A percentile compares a stretch with the other conserved stretches of the same genome.
Evolutionary conservation across 257 asterid genomes (phyloP).

Genomic region (Eucommia ulmoides): DNA sequence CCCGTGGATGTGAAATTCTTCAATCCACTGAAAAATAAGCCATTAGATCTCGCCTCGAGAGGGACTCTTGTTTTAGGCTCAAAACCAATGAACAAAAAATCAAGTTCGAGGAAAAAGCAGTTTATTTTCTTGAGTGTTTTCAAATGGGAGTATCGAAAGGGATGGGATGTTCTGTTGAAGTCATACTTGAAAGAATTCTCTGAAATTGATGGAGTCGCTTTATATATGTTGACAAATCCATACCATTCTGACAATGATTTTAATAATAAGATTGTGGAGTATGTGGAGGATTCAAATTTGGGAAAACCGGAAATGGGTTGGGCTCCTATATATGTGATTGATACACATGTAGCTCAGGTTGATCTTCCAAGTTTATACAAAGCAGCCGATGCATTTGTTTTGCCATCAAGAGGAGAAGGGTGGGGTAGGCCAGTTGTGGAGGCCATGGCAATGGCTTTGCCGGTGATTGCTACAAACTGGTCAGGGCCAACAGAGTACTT

Average conservation of each 20-base stretch:
- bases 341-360: constrained; percentile 56
- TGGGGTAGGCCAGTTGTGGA: constrained; percentile 93
- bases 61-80: constrained; percentile 42
- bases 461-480: constrained; percentile 87
- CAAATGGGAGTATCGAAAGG: constrained; percentile 85
- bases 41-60: constrained; percentile 27
- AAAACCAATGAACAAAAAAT: constrained; percentile 3
- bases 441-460: constrained; percentile 85
- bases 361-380: constrained; percentile 53
- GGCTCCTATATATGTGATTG: constrained; percentile 56
- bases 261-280: constrained; percentile 44
- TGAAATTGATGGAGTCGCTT: constrained; percentile 32
- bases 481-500: constrained; percentile 84
- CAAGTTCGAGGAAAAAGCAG: constrained; percentile 3
- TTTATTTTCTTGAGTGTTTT: constrained; percentile 69
- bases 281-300: constrained; percentile 37
- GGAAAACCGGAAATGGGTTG: constrained; percentile 37
- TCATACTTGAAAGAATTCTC: constrained; percentile 60
- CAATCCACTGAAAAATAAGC: constrained; percentile 39
- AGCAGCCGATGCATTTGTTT: constrained; percentile 55
- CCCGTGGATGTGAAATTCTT: constrained; percentile 68
- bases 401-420: constrained; percentile 89
- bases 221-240: constrained; percentile 57
- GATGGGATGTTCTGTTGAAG: constrained; percentile 76
- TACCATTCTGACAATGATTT: constrained; percentile 58